phyloP scores from a whole-genome alignment of 2,329 filamentous ascomycete species.

The Sarocladiaceae sp. region DNA sequence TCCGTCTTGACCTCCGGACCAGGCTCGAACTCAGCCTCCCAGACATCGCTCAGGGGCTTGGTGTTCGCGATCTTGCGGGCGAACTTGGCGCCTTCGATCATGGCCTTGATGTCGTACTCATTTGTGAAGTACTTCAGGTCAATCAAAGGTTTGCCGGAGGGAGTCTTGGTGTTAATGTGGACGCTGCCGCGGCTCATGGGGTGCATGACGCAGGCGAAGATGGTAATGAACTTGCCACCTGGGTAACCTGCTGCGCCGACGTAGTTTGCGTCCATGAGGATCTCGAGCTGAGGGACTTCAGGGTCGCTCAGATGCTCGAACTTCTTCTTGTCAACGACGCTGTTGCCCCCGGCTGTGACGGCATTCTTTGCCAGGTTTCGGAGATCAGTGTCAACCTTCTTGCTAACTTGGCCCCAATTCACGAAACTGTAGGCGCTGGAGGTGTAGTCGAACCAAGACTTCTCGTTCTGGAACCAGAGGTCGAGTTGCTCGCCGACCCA shows the following conservation, averaged over 20 bases:
- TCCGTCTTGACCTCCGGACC: slow-evolving; percentile 28
- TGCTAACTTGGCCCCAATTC: slow-evolving; percentile 33
- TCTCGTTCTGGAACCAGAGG: slow-evolving; percentile 24
- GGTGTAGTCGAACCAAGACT: slow-evolving; percentile 35
- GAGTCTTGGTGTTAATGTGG: slow-evolving; percentile 40
- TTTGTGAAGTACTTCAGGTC: slow-evolving; percentile 54
- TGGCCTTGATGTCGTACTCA: slow-evolving; percentile 51
- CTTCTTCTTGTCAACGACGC: slow-evolving; percentile 31
- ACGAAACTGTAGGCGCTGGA: slow-evolving; percentile 35
- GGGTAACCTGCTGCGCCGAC: slow-evolving; percentile 24
- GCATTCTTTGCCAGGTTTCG: slow-evolving; percentile 17
- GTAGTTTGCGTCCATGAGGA: slow-evolving; percentile 26
- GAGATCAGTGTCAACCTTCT: slow-evolving; percentile 24
- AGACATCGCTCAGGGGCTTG: slow-evolving; percentile 28
- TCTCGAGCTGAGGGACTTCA: slow-evolving; percentile 20
- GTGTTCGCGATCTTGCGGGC: slow-evolving; percentile 31
- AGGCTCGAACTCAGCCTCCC: slow-evolving; percentile 2
- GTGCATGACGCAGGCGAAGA: slow-evolving; percentile 56
- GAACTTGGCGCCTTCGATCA: slow-evolving; percentile 38
- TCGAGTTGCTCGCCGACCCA: slow-evolving; percentile 33
- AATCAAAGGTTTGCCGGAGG: slow-evolving; percentile 35
- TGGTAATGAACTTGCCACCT: slow-evolving; percentile 35
- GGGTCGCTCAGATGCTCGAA: slow-evolving; percentile 30
- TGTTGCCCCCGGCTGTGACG: slow-evolving; percentile 21
- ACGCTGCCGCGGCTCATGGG: slow-evolving; percentile 55